Conservation (phyloP, 345 rosid species). For the Corchorus olitorius region DNA sequence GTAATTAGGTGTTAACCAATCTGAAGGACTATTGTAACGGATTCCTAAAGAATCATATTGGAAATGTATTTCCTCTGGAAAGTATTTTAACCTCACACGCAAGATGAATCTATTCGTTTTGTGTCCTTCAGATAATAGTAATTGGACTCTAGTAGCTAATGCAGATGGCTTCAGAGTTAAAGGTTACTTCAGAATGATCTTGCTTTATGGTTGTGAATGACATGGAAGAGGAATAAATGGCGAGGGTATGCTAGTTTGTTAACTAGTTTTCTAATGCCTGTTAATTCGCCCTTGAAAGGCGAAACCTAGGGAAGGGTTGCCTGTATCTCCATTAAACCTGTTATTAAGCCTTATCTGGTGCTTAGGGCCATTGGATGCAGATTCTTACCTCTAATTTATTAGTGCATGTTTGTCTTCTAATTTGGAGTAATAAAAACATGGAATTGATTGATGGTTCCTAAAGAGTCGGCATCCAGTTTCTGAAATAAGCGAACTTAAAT, state of each 20-base stretch:
- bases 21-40: conserved; percentile 1
- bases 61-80: neutral
- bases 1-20: conserved; percentile 5
- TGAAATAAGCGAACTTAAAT: neutral
- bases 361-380: neutral
- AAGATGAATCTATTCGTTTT: neutral
- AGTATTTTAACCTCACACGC: neutral
- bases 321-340: neutral
- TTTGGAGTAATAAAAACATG: neutral
- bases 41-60: conserved; percentile 14
- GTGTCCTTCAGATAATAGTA: neutral
- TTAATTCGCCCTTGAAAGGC: neutral
- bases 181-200: conserved; percentile 1
- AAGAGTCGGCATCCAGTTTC: neutral
- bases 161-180: neutral
- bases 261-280: neutral
- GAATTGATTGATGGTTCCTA: neutral
- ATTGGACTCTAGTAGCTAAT: conserved; percentile 9
- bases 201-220: neutral
- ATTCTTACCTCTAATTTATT: neutral
- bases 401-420: conserved; percentile 1
- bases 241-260: neutral
- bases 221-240: neutral
- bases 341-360: neutral
- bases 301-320: neutral